Conservation (phyloP, 441 rosid genomes). For the Eugenia klotzschiana region DNA sequence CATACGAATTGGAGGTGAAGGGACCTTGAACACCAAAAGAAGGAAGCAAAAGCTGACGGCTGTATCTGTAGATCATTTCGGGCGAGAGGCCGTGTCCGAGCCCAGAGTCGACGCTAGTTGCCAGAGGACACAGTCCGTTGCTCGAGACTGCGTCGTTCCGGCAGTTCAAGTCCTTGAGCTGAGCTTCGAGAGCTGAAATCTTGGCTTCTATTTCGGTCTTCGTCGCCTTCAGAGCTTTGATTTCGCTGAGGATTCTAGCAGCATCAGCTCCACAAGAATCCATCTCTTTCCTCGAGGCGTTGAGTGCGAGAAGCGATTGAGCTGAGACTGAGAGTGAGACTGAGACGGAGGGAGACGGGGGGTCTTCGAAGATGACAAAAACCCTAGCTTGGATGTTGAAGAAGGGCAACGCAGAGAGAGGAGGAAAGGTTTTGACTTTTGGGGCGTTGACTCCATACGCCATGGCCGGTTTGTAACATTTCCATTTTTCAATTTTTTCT, state of each 20-base stretch:
- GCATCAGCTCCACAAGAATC: conserved; percentile 20
- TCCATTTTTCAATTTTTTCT: no score
- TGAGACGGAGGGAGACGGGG: neutral
- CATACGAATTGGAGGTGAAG: neutral
- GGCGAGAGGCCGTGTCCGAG: conserved; percentile 40
- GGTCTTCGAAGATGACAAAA: neutral
- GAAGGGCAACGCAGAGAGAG: neutral
- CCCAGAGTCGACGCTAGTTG: conserved; percentile 11
- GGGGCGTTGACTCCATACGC: neutral
- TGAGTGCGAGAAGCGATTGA: neutral
- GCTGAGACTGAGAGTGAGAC: neutral
- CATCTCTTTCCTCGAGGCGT: conserved; percentile 14
- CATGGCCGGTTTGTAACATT: no score
- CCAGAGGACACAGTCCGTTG: conserved; percentile 9
- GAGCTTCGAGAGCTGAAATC: conserved; percentile 56
- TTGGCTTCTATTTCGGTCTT: conserved; percentile 41
- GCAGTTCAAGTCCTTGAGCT: conserved; percentile 27
- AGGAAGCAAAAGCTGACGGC: conserved; percentile 89
- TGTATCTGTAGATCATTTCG: conserved; percentile 67
- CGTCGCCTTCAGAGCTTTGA: conserved; percentile 32
- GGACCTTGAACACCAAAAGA: conserved; percentile 75
- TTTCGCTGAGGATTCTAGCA: conserved; percentile 24
- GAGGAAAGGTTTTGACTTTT: neutral
- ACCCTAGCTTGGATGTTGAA: neutral
- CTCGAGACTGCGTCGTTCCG: conserved; percentile 5